Conservation (phyloP, 257 asterid genomes). For the Solanum ossicruentum region DNA sequence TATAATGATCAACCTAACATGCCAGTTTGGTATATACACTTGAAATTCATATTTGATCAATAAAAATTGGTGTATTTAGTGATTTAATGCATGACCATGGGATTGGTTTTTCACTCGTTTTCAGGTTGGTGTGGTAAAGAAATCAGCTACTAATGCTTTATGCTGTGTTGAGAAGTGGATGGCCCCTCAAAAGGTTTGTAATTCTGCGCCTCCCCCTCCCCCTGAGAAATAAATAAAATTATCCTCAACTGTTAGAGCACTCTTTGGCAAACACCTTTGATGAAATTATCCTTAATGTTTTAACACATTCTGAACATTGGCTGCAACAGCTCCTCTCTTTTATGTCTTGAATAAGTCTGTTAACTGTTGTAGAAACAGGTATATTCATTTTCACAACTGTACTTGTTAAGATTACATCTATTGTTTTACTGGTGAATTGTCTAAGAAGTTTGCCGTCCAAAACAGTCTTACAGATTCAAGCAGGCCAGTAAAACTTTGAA, state of each 20-base stretch:
- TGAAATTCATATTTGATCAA: not conserved
- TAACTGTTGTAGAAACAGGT: not conserved
- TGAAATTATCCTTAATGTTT: not conserved
- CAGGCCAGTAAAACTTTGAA: not conserved
- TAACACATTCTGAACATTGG: not conserved
- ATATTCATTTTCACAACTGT: not conserved
- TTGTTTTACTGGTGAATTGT: not conserved
- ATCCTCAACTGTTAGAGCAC: not conserved
- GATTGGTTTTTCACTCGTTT: not conserved
- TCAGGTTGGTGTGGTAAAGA: constrained; percentile 75
- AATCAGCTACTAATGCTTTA: constrained; percentile 46
- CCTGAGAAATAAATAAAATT: not conserved
- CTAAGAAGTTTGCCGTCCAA: not conserved
- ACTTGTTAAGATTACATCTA: not conserved
- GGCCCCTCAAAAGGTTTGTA: constrained; percentile 67
- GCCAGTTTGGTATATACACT: not conserved
- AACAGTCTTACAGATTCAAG: not conserved
- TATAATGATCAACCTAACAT: not conserved
- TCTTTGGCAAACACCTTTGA: not conserved
- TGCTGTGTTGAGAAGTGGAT: constrained; percentile 54
- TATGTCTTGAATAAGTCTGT: not conserved
- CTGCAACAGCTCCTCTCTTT: not conserved
- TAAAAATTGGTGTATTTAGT: not conserved
- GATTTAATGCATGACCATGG: not conserved
- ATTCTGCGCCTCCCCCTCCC: not conserved